These are phyloP conservation scores for Ophiostoma ulmi DNA, from an alignment of 2,329 filamentous ascomycete species.

Conservation along the genomic window DNA sequence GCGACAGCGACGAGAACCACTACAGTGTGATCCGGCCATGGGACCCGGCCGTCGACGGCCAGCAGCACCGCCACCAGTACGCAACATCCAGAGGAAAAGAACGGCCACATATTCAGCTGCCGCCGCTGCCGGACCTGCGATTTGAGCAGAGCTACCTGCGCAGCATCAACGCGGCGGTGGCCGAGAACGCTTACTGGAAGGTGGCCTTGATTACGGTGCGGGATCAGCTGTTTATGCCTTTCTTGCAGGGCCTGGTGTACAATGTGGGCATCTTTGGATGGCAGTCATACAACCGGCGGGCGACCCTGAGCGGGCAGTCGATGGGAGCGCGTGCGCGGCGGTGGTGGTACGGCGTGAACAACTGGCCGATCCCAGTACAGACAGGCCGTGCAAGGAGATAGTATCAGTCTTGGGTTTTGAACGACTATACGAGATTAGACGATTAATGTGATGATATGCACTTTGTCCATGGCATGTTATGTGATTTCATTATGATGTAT, in stretches of 20 bases:
- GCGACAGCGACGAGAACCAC: conserved; percentile 50
- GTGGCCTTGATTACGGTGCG: conserved; percentile 78
- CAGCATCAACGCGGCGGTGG: conserved; percentile 69
- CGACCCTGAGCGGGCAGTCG: conserved; percentile 69
- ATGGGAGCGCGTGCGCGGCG: conserved; percentile 71
- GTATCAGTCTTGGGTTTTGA: not conserved
- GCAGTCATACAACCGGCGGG: conserved; percentile 80
- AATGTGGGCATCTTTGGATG: conserved; percentile 80
- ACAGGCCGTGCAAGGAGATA: not conserved
- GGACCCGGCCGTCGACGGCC: conserved; percentile 35
- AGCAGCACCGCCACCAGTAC: not conserved
- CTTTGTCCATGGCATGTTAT: not conserved
- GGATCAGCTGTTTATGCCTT: conserved; percentile 86
- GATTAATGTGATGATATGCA: not conserved
- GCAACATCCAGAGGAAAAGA: not conserved
- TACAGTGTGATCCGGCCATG: conserved; percentile 59
- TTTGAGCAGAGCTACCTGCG: conserved; percentile 98
- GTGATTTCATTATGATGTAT: too few relatives aligned
- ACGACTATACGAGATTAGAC: not conserved
- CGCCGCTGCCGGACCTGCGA: conserved; percentile 76
- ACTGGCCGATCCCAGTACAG: conserved; percentile 15
- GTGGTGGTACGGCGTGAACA: conserved; percentile 18
- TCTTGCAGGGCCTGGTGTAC: conserved; percentile 85
- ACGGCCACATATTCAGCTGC: conserved; percentile 43
- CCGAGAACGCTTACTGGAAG: conserved; percentile 63